Percentiles rank a stretch among this genome's conserved stretches.
Conservation (phyloP, 768 basidiomycete species). For the Pleurotus pulmonarius region DNA sequence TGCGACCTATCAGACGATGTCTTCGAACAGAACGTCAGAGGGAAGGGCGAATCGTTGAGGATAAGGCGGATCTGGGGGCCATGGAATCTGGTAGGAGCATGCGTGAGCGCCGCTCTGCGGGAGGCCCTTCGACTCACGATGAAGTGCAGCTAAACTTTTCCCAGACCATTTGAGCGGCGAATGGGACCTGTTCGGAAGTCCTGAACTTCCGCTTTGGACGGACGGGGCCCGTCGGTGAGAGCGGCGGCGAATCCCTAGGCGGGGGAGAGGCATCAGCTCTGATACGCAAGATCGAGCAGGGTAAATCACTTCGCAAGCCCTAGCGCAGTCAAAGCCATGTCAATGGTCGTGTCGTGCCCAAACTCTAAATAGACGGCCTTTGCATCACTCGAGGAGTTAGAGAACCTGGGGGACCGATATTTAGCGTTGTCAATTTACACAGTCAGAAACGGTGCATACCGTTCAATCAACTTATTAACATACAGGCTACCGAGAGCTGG, state of each 20-base stretch:
- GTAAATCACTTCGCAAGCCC: conserved; percentile 29
- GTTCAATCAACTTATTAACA: conserved; percentile 33
- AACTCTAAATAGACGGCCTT: conserved; percentile 35
- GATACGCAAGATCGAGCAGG: neutral
- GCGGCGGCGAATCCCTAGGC: conserved; percentile 28
- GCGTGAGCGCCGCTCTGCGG: neutral
- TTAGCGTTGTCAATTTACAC: neutral
- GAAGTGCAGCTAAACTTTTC: conserved; percentile 34
- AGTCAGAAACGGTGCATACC: conserved; percentile 14
- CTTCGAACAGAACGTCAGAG: conserved; percentile 30
- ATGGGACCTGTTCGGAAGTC: conserved; percentile 37
- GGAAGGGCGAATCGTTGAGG: conserved; percentile 36
- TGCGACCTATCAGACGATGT: conserved; percentile 22
- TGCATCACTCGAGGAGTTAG: conserved; percentile 29
- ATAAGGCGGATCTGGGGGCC: conserved; percentile 37
- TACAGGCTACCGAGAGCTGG: conserved; percentile 34
- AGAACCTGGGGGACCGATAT: conserved; percentile 20
- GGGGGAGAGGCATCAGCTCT: neutral
- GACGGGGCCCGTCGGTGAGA: conserved; percentile 22
- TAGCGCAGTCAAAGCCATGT: conserved; percentile 33
- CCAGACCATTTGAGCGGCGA: conserved; percentile 41
- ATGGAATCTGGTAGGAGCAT: conserved; percentile 17
- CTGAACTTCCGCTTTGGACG: conserved; percentile 27
- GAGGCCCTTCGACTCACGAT: conserved; percentile 18
- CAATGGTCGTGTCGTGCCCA: conserved; percentile 37